Base-by-base conservation (phyloP, 345 rosid species). In the Brassica incana region DNA sequence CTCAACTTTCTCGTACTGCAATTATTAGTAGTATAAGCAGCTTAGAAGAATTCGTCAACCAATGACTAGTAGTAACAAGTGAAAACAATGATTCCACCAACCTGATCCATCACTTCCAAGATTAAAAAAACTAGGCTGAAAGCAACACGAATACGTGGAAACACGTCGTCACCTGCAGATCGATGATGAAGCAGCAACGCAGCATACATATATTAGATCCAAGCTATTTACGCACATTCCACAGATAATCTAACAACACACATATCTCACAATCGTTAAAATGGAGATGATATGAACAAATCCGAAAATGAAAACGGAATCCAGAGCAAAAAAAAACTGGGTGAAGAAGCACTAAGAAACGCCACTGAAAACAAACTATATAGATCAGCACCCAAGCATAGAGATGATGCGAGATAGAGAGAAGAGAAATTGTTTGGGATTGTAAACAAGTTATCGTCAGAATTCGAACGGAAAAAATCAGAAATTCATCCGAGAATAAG, bases 1-100 rank as follows among this genome's bases (percentile, higher is more conserved):
- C 88, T 91, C 99, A 62, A 95, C 98, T 83, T 95, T 95, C 93
- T 93, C 99, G 60, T 93, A 95, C 99, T 95, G 84, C 56, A 8
- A 76, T 43, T 5, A 80, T 54, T 6, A 65, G 0, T 4, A 65
- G 25, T 4, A 56, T 50, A 48, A 63, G 65, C 82, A 8, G 32
- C 32, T 29, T 43, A 8, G 5, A 71, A 32, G 5, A 5, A 72
- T 2, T 50, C 36, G 0, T 35, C 65, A 66, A 29, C 18, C 36
- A 59, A 12, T 59, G 65, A 40, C 8, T 23, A 76, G n/a, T n/a
- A 48, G 0, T 7, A 48, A 52, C 23, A 66, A 82, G 6, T 50
- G 14, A 16, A 36, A 73, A 52, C 15, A 23, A 58, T 54, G 1
- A 35, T 52, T 45, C 14, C 74, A 85, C 86, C 4, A 69, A 88